Evolutionary conservation across 1,284 basidiomycete species (phyloP), one percentile per base, ranked within the genome.

Genomic region (Ganoderma sinense): DNA sequence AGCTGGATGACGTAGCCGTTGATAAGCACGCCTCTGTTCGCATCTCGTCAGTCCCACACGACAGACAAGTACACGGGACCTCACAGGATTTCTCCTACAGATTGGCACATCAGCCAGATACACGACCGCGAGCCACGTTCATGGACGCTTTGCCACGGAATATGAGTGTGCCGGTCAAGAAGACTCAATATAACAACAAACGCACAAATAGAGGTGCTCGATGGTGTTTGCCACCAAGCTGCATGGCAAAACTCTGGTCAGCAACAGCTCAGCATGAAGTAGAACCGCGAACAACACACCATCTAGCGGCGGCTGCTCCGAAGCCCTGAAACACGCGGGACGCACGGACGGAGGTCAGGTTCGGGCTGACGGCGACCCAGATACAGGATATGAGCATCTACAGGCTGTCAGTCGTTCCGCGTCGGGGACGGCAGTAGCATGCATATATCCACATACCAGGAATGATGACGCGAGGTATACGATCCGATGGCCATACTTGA

Each of bases 361-460:
- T 82, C 6, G 83, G 82, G 69, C 83, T 82, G 23, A 80, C 76
- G 4, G 83, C 84, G 68, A 81, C 82, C 84, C 84, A 85, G 43
- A 85, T 83, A 65, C 82, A 84, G 0, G 81, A 80, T 29, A 84
- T 79, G 73, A 86, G 84, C 82, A 84, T 84, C 83, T 84, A 33
- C 5, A 11, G n/a, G n/a, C n/a, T n/a, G n/a, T n/a, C n/a, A n/a
- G 6, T 6, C 53, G 4, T 29, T 6, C 6, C 16, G 2, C 8
- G 18, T n/a, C 26, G 36, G 1, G 29, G 6, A 10, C 66, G 40
- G 45, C 4, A 1, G 13, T 29, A 18, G 66, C 10, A 39, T 39
- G 11, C 11, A 36, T 36, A 36, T 36, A 39, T 39, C 3, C 4
- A 0, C 78, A 36, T 59, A 85, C 83, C 73, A 85, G 60, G 3